Conservation (phyloP, 2,329 filamentous ascomycete species). For the Fusarium scirpi region DNA sequence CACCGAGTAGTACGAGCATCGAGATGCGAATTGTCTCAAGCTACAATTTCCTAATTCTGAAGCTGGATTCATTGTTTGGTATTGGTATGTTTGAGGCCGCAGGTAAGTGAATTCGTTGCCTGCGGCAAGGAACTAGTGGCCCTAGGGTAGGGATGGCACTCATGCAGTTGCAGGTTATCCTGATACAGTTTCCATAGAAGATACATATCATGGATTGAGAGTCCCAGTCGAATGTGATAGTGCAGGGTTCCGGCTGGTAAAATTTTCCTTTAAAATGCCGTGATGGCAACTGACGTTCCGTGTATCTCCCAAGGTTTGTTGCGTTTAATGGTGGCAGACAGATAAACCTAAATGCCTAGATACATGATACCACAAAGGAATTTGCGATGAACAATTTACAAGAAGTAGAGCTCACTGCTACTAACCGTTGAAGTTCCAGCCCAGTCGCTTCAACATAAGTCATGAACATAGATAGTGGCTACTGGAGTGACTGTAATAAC, state of each 20-base stretch:
- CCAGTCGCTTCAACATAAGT: slow-evolving; percentile 6
- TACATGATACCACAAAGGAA: background rate
- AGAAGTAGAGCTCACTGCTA: background rate
- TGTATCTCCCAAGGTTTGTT: background rate
- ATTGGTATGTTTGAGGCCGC: background rate
- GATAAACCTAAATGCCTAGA: background rate
- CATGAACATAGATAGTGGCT: slow-evolving; percentile 15
- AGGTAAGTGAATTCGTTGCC: background rate
- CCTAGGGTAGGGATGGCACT: background rate
- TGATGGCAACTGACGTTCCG: background rate
- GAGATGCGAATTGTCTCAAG: slow-evolving; percentile 26
- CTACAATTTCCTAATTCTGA: slow-evolving; percentile 12
- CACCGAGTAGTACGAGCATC: slow-evolving; percentile 18
- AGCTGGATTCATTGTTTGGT: background rate
- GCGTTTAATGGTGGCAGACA: background rate
- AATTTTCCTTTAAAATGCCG: background rate
- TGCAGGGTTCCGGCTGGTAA: background rate
- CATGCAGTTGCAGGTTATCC: background rate
- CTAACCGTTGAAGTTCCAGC: background rate
- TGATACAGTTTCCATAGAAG: background rate
- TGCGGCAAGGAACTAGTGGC: background rate
- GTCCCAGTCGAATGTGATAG: background rate
- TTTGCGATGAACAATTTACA: background rate
- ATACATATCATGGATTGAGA: background rate
- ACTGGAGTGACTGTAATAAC: slow-evolving; percentile 7